Evolutionary conservation across 2,329 filamentous ascomycete genomes (phyloP).

Genomic region (Penicillium rolfsii): DNA sequence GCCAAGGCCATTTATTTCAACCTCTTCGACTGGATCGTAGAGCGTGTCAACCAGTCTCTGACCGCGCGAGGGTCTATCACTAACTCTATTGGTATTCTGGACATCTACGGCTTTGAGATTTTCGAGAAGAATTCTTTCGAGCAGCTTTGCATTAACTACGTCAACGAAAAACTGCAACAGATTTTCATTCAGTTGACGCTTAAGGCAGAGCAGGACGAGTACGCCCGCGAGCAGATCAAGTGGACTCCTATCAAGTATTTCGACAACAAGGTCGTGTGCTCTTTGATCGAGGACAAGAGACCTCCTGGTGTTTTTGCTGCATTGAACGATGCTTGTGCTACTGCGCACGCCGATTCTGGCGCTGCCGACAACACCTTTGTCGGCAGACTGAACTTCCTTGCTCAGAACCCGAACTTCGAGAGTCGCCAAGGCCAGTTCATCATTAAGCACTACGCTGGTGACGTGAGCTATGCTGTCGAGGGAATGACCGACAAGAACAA

Average conservation of each 20-base stretch:
- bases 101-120: constrained; percentile 99
- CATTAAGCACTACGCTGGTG: constrained; percentile 97
- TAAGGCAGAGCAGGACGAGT: constrained; percentile 97
- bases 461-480: constrained; percentile 90
- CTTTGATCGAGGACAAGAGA: constrained; percentile 88
- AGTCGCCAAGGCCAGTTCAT: constrained; percentile 95
- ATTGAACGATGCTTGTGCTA: constrained; percentile 96
- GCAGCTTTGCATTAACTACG: constrained; percentile 99
- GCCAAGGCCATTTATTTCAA: constrained; percentile 97
- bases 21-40: constrained; percentile 97
- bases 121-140: constrained; percentile 99
- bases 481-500: constrained; percentile 99
- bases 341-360: constrained; percentile 92
- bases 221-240: constrained; percentile 91
- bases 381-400: constrained; percentile 86
- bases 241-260: constrained; percentile 99
- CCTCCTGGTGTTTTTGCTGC: constrained; percentile 93
- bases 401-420: constrained; percentile 83
- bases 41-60: constrained; percentile 85
- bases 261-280: constrained; percentile 98
- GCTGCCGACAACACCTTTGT: constrained; percentile 97
- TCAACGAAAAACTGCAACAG: constrained; percentile 98
- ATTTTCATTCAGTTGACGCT: constrained; percentile 98
- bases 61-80: constrained; percentile 73
- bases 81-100: constrained; percentile 92